Evolutionary conservation across 1,139 yeast genomes (phyloP).

Genomic region (Scheffersomyces parashehatae): DNA sequence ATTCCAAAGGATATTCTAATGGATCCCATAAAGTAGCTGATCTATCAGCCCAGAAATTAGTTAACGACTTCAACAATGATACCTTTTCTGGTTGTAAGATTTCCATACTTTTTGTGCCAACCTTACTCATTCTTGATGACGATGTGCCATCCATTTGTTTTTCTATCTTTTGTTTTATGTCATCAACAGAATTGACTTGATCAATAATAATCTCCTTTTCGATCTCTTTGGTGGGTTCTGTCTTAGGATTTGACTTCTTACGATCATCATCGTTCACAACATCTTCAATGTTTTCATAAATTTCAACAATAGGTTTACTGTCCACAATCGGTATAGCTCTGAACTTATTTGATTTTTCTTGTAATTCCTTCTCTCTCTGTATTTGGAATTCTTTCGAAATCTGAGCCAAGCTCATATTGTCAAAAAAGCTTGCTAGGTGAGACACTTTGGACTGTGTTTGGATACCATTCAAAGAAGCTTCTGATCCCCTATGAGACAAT

Average conservation of each 20-base stretch:
- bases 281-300: slow-evolving; percentile 85
- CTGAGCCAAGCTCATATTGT: slow-evolving; percentile 78
- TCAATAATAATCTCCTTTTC: slow-evolving; percentile 22
- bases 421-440: slow-evolving; percentile 67
- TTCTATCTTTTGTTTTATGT: slow-evolving; percentile 4
- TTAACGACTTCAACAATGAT: slow-evolving; percentile 77
- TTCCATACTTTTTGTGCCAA: slow-evolving; percentile 17
- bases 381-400: slow-evolving; percentile 82
- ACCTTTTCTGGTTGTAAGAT: slow-evolving; percentile 62
- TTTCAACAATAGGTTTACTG: slow-evolving; percentile 87
- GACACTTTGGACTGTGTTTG: slow-evolving; percentile 45
- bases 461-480: slow-evolving; percentile 5
- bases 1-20: slow-evolving; percentile 73
- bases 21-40: slow-evolving; percentile 97
- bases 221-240: not conserved
- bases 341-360: slow-evolving; percentile 60
- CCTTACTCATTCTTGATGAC: not conserved
- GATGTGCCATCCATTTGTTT: not conserved
- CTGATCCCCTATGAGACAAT: slow-evolving; percentile 4
- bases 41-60: slow-evolving; percentile 97
- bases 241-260: slow-evolving; percentile 4
- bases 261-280: slow-evolving; percentile 59
- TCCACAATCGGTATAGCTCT: slow-evolving; percentile 75
- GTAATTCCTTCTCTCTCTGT: slow-evolving; percentile 79
- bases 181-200: slow-evolving; percentile 1